These are phyloP conservation scores for Collybia nuda DNA, from an alignment of 768 basidiomycete genomes.

Conservation along the genomic window DNA sequence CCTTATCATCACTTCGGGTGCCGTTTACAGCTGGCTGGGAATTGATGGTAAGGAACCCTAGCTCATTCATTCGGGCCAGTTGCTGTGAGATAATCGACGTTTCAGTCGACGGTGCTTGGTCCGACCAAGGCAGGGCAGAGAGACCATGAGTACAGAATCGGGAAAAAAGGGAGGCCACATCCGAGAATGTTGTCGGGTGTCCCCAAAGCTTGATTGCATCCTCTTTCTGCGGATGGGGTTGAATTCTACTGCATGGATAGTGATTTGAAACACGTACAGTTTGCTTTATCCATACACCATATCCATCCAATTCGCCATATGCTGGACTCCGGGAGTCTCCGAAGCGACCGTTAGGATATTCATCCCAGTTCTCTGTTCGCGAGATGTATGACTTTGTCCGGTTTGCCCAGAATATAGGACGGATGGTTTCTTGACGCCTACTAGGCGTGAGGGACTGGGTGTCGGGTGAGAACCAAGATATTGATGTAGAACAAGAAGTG, in stretches of 20 bases:
- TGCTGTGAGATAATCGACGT: constrained; percentile 77
- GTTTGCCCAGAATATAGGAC: constrained; percentile 99
- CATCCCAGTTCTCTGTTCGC: constrained; percentile 98
- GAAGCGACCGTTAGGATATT: constrained; percentile 98
- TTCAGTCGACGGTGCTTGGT: constrained; percentile 82
- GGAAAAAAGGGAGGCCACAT: constrained; percentile 74
- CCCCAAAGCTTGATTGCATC: constrained; percentile 90
- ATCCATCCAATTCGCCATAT: constrained; percentile 97
- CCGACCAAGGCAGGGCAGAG: constrained; percentile 90
- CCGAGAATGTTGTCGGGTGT: constrained; percentile 62
- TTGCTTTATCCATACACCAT: constrained; percentile 91
- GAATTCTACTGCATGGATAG: background rate
- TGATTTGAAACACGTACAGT: constrained; percentile 45
- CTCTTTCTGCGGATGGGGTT: constrained; percentile 57
- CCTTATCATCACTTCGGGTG: constrained; percentile 76
- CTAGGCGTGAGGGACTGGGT: constrained; percentile 86
- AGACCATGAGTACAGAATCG: constrained; percentile 79
- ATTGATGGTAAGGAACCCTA: constrained; percentile 96
- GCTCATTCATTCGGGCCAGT: constrained; percentile 81
- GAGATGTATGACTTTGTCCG: constrained; percentile 92
- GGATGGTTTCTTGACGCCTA: constrained; percentile 87
- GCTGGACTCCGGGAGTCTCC: constrained; percentile 97
- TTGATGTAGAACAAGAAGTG: constrained; percentile 1
- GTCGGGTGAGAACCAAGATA: background rate
- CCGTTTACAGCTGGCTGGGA: constrained; percentile 96